Evolutionary conservation across 2,329 filamentous ascomycete genomes (phyloP).

Genomic region (Colletotrichum zoysiae): DNA sequence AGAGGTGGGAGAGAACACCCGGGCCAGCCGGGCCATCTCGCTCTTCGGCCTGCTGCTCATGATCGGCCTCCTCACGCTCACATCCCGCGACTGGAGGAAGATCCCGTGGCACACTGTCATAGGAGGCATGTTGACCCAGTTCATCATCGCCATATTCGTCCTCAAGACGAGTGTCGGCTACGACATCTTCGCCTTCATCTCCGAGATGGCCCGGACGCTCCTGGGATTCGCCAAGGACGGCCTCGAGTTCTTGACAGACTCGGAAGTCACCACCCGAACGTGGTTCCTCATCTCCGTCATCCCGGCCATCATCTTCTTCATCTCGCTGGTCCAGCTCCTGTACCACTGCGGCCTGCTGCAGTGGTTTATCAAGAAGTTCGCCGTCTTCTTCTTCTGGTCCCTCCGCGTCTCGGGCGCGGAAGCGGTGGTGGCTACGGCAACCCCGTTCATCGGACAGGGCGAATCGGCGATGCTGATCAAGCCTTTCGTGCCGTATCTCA

Average conservation of each 20-base stretch:
- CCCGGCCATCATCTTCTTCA: slow-evolving; percentile 83
- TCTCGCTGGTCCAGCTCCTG: slow-evolving; percentile 77
- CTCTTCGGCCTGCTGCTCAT: slow-evolving; percentile 36
- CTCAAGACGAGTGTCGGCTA: slow-evolving; percentile 45
- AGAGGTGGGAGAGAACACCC: slow-evolving; percentile 33
- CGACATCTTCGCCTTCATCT: slow-evolving; percentile 83
- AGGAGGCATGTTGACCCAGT: slow-evolving; percentile 38
- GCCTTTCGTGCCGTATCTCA: slow-evolving; percentile 78
- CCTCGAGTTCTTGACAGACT: slow-evolving; percentile 72
- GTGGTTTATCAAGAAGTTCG: slow-evolving; percentile 81
- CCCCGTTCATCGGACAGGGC: slow-evolving; percentile 83
- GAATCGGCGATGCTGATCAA: slow-evolving; percentile 83
- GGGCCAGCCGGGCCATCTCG: slow-evolving; percentile 31
- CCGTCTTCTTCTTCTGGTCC: slow-evolving; percentile 81
- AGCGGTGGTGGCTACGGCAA: slow-evolving; percentile 80
- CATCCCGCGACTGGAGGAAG: slow-evolving; percentile 36
- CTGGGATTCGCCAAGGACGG: slow-evolving; percentile 75
- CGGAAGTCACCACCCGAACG: slow-evolving; percentile 51
- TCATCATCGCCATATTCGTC: slow-evolving; percentile 34
- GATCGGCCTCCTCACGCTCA: slow-evolving; percentile 30
- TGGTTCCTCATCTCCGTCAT: slow-evolving; percentile 77
- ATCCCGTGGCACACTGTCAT: slow-evolving; percentile 39
- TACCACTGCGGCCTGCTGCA: slow-evolving; percentile 78
- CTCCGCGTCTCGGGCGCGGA: slow-evolving; percentile 81
- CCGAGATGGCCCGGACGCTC: slow-evolving; percentile 70